Evolutionary conservation across 2,329 filamentous ascomycete genomes (phyloP).

Genomic region (Talaromyces islandicus): DNA sequence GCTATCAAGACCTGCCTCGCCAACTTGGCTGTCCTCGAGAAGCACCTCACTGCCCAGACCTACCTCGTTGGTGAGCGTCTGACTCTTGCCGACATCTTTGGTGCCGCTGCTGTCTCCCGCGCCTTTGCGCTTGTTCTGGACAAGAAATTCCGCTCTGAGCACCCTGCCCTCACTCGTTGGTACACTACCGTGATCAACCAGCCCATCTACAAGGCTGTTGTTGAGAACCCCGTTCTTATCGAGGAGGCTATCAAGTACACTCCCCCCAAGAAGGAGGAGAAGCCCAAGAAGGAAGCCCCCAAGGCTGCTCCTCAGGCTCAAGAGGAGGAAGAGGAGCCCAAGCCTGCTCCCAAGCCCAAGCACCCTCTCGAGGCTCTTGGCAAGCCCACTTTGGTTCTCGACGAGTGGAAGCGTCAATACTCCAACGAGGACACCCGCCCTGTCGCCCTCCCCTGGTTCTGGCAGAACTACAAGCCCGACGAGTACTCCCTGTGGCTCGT

Average conservation of each 20-base stretch:
- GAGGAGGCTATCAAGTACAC: constrained; percentile 71
- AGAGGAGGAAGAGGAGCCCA: constrained; percentile 54
- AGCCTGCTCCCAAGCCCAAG: constrained; percentile 81
- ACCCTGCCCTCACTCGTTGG: constrained; percentile 89
- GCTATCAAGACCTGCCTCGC: constrained; percentile 62
- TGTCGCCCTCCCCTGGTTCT: constrained; percentile 92
- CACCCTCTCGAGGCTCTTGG: constrained; percentile 85
- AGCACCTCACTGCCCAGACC: constrained; percentile 86
- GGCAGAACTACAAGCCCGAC: constrained; percentile 87
- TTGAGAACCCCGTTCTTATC: constrained; percentile 68
- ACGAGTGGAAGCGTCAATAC: constrained; percentile 99
- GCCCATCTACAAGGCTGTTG: constrained; percentile 78
- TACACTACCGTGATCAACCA: constrained; percentile 92
- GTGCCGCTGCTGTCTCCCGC: constrained; percentile 69
- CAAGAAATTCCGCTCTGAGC: constrained; percentile 74
- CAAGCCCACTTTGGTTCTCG: constrained; percentile 73
- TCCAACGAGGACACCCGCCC: constrained; percentile 86
- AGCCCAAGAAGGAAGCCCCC: constrained; percentile 63
- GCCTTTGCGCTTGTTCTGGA: constrained; percentile 94
- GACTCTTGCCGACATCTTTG: constrained; percentile 91
- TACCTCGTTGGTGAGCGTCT: constrained; percentile 97
- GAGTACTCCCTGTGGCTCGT: constrained; percentile 95
- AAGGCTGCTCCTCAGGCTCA: constrained; percentile 40
- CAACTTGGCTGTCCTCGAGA: constrained; percentile 68
- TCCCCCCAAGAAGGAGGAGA: constrained; percentile 65